Evolutionary conservation across 768 basidiomycete genomes (phyloP).

Genomic region (Leccinum disarticulatum): DNA sequence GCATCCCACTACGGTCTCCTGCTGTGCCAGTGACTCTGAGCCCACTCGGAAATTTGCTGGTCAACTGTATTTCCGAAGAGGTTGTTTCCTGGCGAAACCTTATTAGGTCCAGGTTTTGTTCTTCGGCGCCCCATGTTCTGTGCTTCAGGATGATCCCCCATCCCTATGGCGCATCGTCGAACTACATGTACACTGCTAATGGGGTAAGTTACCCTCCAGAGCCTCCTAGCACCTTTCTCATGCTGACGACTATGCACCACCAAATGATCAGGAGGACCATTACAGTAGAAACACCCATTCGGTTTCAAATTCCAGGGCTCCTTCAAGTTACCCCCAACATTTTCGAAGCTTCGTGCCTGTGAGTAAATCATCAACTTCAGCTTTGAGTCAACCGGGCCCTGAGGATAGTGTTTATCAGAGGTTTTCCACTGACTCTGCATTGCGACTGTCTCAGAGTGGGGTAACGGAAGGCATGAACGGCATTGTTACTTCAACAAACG

Average conservation of each 20-base stretch:
- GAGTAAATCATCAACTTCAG: background rate
- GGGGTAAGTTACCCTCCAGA: conserved; percentile 16
- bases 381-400: background rate
- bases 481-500: background rate
- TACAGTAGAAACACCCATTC: background rate
- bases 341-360: conserved; percentile 31
- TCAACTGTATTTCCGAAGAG: background rate
- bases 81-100: conserved; percentile 1
- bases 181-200: conserved; percentile 26
- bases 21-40: background rate
- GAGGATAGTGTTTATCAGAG: conserved; percentile 17
- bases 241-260: background rate
- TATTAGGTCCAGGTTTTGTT: background rate
- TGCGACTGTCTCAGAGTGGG: conserved; percentile 11
- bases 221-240: background rate
- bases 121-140: conserved; percentile 19
- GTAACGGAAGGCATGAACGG: conserved; percentile 10
- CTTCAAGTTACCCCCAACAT: conserved; percentile 15
- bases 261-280: conserved; percentile 13
- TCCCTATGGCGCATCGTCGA: conserved; percentile 30
- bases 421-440: conserved; percentile 26
- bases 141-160: conserved; percentile 30
- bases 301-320: background rate
- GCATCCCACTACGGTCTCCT: background rate
- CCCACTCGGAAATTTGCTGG: conserved; percentile 6